Evolutionary conservation across 2,329 filamentous ascomycete genomes (phyloP).

Genomic region (Drechslerella stenobrocha): DNA sequence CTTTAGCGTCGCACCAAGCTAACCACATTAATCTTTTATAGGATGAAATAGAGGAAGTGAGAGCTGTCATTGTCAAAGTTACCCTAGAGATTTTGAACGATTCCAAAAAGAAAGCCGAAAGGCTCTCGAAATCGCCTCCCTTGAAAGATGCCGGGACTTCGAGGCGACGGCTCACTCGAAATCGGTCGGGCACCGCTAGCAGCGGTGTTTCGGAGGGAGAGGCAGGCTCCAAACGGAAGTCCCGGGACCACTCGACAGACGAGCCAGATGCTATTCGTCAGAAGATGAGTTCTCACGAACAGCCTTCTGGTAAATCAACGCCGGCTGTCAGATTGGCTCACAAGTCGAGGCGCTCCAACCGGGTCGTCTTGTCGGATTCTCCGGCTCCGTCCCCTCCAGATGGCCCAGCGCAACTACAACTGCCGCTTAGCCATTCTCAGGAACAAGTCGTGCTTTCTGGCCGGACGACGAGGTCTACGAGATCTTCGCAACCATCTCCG

Average conservation of each 20-base stretch:
- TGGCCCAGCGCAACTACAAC: background rate
- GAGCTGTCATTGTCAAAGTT: slow-evolving; percentile 25
- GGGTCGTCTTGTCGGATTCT: slow-evolving; percentile 3
- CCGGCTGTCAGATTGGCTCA: slow-evolving; percentile 15
- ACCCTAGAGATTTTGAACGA: slow-evolving; percentile 22
- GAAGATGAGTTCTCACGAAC: slow-evolving; percentile 16
- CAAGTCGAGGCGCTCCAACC: slow-evolving; percentile 35
- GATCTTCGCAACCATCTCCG: slow-evolving; percentile 27
- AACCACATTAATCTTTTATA: background rate
- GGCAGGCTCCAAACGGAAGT: slow-evolving; percentile 28
- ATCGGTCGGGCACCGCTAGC: slow-evolving; percentile 35
- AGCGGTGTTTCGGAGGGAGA: slow-evolving; percentile 31
- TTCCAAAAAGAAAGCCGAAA: slow-evolving; percentile 27
- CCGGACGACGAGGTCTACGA: slow-evolving; percentile 23
- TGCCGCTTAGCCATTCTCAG: background rate
- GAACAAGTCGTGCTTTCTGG: slow-evolving; percentile 28
- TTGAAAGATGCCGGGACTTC: slow-evolving; percentile 1
- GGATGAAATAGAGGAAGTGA: slow-evolving; percentile 36
- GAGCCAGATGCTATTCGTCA: slow-evolving; percentile 26
- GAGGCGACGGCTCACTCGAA: slow-evolving; percentile 5
- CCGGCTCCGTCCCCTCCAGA: slow-evolving; percentile 26
- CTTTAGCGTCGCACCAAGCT: background rate
- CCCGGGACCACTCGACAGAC: slow-evolving; percentile 36
- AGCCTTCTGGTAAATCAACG: slow-evolving; percentile 10
- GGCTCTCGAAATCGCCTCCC: slow-evolving; percentile 13